Evolutionary conservation across 441 rosid species (phyloP).

Genomic region (Capsella rubella): DNA sequence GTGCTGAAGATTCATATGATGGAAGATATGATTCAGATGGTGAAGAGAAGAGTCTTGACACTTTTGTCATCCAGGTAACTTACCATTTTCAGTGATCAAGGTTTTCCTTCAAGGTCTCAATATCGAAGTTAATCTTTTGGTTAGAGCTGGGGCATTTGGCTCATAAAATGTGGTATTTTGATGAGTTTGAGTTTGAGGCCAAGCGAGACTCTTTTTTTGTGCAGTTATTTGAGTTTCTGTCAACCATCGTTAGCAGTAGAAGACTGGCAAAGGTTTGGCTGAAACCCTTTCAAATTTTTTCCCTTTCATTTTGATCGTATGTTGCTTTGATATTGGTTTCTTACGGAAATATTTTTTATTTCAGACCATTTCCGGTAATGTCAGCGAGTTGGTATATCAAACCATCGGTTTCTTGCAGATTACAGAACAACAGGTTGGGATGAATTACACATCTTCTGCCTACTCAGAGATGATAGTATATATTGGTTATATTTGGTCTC

Average conservation of each 20-base stretch:
- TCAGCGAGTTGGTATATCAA: constrained; percentile 82
- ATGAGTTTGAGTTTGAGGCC: constrained; percentile 26
- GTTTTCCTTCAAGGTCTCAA: constrained; percentile 30
- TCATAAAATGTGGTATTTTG: constrained; percentile 8
- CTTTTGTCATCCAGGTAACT: constrained; percentile 88
- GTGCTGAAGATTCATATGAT: constrained; percentile 76
- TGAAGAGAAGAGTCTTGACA: constrained; percentile 91
- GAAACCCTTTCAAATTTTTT: constrained; percentile 28
- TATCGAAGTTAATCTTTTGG: constrained; percentile 5
- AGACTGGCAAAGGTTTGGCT: constrained; percentile 74
- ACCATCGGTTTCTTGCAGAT: constrained; percentile 89
- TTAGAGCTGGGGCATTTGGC: constrained; percentile 27
- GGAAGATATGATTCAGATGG: constrained; percentile 98
- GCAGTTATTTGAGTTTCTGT: constrained; percentile 90
- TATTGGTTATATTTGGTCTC: constrained; percentile 17
- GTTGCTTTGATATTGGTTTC: constrained; percentile 16
- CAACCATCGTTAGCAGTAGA: constrained; percentile 78
- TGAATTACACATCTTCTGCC: constrained; percentile 30
- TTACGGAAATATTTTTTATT: constrained; percentile 27
- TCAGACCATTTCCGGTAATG: constrained; percentile 66
- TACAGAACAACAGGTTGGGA: constrained; percentile 86
- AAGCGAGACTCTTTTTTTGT: constrained; percentile 44
- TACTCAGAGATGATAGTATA: constrained; percentile 25
- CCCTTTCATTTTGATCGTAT: constrained; percentile 17
- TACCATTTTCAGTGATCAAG: constrained; percentile 21